Evolutionary conservation across 805 yeast genomes (phyloP), one percentile per base, ranked within the genome.

Genomic region (Candida boidinii): DNA sequence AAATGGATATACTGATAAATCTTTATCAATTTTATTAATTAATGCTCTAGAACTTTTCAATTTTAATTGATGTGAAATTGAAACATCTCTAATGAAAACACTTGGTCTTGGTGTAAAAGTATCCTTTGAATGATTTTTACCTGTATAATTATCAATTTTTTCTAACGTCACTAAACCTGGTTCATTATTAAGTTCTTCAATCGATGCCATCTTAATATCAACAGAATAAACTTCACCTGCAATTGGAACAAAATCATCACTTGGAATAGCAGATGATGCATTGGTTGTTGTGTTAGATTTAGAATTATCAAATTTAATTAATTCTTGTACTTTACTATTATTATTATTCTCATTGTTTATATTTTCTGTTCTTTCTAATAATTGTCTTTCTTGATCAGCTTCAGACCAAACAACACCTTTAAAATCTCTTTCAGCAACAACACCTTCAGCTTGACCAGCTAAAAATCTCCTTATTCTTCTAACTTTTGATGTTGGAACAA

Each of bases 381-480:
- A 62, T 17, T 54, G 51, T 24, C 66, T 64, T 60, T 83, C 94
- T 60, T 82, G 92, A 56, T 82, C 82, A 24, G 78, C 67, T 60
- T 83, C 94, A 34, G 80, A 70, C 94, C 94, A 83, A 18, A 72
- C 81, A 34, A 88, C 94, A 52, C 95, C 96, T 59, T 90, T 88
- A 61, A 82, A 84, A 44, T 85, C 95, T 51, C 78, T 73, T 63
- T 90, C 98, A 24, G 88, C 90, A 42, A 87, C 92, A 35, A 87
- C 66, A 53, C 87, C 92, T 52, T 86, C 94, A 38, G 88, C 79
- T 66, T 92, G 98, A 34, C 98, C 98, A 25, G 95, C 94, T 51
- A 92, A 73, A 49, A 90, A 92, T 53, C 97, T 75, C 65, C 95
- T 75, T 37, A 88, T 70, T 56, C 96, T 74, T 62, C 98, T 80